These are phyloP conservation scores for Pythium biforme DNA, from an alignment of 352 stramenopile genomes.

Conservation along the genomic window DNA sequence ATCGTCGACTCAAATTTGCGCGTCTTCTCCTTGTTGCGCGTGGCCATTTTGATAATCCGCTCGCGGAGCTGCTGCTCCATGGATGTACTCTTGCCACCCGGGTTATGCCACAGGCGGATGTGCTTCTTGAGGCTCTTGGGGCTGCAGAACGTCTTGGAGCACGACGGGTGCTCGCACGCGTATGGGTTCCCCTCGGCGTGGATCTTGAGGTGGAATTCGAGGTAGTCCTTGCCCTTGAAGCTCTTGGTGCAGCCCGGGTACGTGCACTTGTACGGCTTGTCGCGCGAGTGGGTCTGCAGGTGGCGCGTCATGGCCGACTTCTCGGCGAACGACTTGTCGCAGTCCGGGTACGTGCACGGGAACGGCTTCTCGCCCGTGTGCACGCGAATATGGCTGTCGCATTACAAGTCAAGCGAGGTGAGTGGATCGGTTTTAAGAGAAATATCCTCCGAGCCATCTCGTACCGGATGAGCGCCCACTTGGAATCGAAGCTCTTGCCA, in stretches of 20 bases:
- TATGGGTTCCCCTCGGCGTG: conserved; percentile 80
- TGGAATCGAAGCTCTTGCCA: conserved; percentile 85
- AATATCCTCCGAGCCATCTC: neutral
- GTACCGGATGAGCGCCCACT: conserved; percentile 79
- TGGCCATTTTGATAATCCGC: conserved; percentile 86
- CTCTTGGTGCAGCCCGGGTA: conserved; percentile 85
- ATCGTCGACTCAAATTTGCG: conserved; percentile 79
- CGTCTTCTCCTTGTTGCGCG: conserved; percentile 80
- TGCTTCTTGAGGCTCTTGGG: conserved; percentile 86
- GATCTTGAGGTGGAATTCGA: conserved; percentile 86
- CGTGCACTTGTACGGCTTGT: conserved; percentile 87
- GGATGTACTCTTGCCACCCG: conserved; percentile 76
- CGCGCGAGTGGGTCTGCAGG: conserved; percentile 78
- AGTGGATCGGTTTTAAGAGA: neutral
- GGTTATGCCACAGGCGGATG: conserved; percentile 80
- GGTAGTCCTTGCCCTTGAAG: conserved; percentile 87
- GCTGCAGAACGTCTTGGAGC: conserved; percentile 83
- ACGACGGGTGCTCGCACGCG: conserved; percentile 74
- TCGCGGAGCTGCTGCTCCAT: conserved; percentile 85
- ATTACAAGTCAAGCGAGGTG: neutral
- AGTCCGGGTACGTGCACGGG: conserved; percentile 75
- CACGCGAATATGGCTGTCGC: conserved; percentile 85
- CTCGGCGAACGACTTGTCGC: conserved; percentile 87
- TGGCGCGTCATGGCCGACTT: conserved; percentile 89
- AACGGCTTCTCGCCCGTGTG: conserved; percentile 89